These are phyloP conservation scores for slime mould (Dictyostelium discoideum) DNA, from an alignment of 78 protist genomes.

Conservation along the genomic window dicty_2.7 NC_007088.5:4424001-4424500, in stretches of 20 bases:
- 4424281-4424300: background rate
- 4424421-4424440: slow-evolving; percentile 88
- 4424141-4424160: slow-evolving; percentile 12
- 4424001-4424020: background rate
- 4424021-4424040: background rate
- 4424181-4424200: background rate
- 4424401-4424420: slow-evolving; percentile 67
- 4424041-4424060: background rate
- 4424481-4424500: slow-evolving; percentile 92
- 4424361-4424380: slow-evolving; percentile 77
- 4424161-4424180: slow-evolving; percentile 80
- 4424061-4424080: background rate
- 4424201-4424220: background rate
- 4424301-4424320: background rate
- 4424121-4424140: slow-evolving; percentile 72
- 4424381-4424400: slow-evolving; percentile 66
- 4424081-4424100: slow-evolving; percentile 9
- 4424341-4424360: slow-evolving; percentile 78
- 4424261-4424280: background rate
- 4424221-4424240: background rate
- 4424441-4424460: slow-evolving; percentile 97
- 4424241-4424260: background rate
- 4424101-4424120: slow-evolving; percentile 15
- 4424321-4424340: slow-evolving; percentile 81
- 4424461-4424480: slow-evolving; percentile 95